Evolutionary conservation across 371 early-diverging fungal genomes (phyloP), one percentile per base, ranked within the genome.

Genomic region (Apophysomyces elegans): DNA sequence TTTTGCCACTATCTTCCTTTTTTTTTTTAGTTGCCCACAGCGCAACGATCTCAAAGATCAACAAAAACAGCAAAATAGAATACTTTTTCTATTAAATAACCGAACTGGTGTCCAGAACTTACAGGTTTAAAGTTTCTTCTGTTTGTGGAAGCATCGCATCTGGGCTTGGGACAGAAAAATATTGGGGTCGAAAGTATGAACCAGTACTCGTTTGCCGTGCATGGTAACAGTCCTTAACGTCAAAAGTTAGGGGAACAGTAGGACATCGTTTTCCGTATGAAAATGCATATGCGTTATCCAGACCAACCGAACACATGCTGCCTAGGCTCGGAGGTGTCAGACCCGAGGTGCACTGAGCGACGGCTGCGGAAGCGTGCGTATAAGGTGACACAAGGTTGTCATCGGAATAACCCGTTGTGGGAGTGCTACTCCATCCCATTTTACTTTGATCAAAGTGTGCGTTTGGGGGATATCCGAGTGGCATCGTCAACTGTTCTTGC

Each of bases 381-480:
- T 50, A 50, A 21, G 54, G 54, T 50, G 54, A 50, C 54, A 50
- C 54, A 50, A 50, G 54, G 54, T 50, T 50, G 54, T 50, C 54
- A 50, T 50, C 54, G 54, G 54, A 50, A 50, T 50, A 50, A 50
- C 54, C 54, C 54, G 54, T 50, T 50, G 54, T 50, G 54, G 54
- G 54, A 50, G 54, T 50, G 21, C 54, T 50, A 50, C 54, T 50
- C 54, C 54, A 50, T n/a, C 21, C 54, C 21, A 21, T 21, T 50
- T 50, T 50, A 26, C 21, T 50, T 26, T 50, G 54, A 50, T 50
- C 54, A 50, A 50, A 50, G 21, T 50, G 54, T 50, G 54, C 16
- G 21, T 9, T 21, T 18, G 54, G 21, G 8, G 54, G n/a, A 21
- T 50, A 50, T 50, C 21, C 21, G 21, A 50, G 54, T 21, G 54